phyloP scores from a whole-genome alignment of 495 filamentous ascomycete species.

The Talaromyces adpressus region DNA sequence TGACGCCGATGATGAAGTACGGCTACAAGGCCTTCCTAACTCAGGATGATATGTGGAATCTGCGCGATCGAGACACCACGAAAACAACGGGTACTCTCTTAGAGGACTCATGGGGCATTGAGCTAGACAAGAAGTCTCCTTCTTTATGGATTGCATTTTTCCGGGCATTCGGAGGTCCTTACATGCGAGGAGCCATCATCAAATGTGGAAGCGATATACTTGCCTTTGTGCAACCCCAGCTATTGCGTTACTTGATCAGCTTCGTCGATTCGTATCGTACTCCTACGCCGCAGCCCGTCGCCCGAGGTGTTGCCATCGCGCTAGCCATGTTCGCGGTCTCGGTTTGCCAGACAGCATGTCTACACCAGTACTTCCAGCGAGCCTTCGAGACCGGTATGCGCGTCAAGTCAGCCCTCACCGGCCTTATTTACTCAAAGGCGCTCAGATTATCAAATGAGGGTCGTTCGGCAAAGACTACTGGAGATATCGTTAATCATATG shows the following conservation, averaged over 20 bases:
- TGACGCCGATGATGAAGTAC: slow-evolving; percentile 96
- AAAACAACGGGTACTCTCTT: slow-evolving; percentile 58
- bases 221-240: slow-evolving; percentile 85
- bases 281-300: slow-evolving; percentile 62
- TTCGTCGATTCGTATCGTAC: slow-evolving; percentile 78
- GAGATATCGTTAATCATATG: slow-evolving; percentile 99
- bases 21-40: slow-evolving; percentile 89
- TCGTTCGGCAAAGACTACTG: slow-evolving; percentile 81
- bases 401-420: slow-evolving; percentile 82
- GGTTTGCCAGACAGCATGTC: slow-evolving; percentile 66
- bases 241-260: slow-evolving; percentile 74
- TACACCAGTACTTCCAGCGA: slow-evolving; percentile 96
- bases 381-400: slow-evolving; percentile 95
- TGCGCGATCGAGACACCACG: slow-evolving; percentile 75
- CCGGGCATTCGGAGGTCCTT: slow-evolving; percentile 76
- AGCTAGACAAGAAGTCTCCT: slow-evolving; percentile 68
- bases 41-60: slow-evolving; percentile 94
- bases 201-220: slow-evolving; percentile 80
- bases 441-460: slow-evolving; percentile 90
- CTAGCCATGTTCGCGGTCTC: slow-evolving; percentile 89
- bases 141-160: slow-evolving; percentile 92
- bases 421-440: slow-evolving; percentile 87
- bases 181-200: slow-evolving; percentile 70
- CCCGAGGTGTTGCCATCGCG: slow-evolving; percentile 82
- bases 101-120: slow-evolving; percentile 66